Percentiles rank a stretch among this genome's conserved stretches.
Evolutionary conservation across 1,284 basidiomycete genomes (phyloP).

Genomic region (Singerocomus inundabilis): DNA sequence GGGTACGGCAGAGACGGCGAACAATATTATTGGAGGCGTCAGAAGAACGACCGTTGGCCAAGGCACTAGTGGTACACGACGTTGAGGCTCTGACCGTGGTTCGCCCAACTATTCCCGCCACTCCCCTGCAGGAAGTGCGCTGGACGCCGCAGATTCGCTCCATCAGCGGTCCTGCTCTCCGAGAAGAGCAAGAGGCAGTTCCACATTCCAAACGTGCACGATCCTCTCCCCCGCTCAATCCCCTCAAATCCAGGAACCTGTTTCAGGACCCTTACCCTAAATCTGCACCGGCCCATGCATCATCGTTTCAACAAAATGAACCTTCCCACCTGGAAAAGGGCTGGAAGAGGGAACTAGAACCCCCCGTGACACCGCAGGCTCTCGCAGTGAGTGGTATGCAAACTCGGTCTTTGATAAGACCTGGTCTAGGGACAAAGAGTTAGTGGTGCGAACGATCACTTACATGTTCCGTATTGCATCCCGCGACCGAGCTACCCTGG

Average conservation of each 20-base stretch:
- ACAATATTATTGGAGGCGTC: background rate
- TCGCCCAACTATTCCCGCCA: conserved; percentile 24
- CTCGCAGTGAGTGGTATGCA: conserved; percentile 33
- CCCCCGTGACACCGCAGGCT: conserved; percentile 24
- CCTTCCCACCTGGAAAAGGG: background rate
- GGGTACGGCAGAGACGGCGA: conserved; percentile 11
- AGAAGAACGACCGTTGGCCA: conserved; percentile 6
- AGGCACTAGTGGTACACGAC: conserved; percentile 11
- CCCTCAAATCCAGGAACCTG: conserved; percentile 3
- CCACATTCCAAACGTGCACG: conserved; percentile 19
- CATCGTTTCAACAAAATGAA: conserved; percentile 9
- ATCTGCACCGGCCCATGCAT: conserved; percentile 19
- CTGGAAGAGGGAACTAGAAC: conserved; percentile 3
- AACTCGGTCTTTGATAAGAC: conserved; percentile 20
- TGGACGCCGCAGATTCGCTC: conserved; percentile 45
- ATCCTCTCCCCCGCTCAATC: conserved; percentile 19
- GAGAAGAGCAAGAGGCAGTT: background rate
- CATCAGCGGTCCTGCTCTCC: conserved; percentile 18
- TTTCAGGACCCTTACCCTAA: conserved; percentile 12
- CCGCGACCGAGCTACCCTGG: background rate
- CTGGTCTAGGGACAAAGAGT: conserved; percentile 6
- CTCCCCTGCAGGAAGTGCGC: conserved; percentile 28
- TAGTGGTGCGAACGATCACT: background rate
- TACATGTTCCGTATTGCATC: background rate
- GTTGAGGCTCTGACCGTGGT: conserved; percentile 15